A percentile compares a stretch with the other conserved stretches of the same genome.
Conservation (phyloP, 352 stramenopile genomes). For the Globisporangium abappressorium region DNA sequence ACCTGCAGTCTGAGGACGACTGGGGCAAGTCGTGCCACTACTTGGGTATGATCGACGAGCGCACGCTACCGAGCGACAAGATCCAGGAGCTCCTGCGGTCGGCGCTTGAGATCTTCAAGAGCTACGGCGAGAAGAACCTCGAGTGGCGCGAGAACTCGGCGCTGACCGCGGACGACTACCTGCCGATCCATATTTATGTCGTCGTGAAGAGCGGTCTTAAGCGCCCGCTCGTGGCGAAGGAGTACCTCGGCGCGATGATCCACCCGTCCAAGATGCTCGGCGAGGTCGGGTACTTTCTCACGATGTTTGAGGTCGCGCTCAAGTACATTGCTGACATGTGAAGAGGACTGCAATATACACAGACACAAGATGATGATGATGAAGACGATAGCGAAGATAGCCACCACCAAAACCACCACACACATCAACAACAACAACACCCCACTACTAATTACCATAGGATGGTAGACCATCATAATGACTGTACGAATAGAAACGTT, state of each 20-base stretch:
- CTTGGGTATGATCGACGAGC: constrained; percentile 82
- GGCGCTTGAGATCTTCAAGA: constrained; percentile 79
- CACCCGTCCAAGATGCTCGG: constrained; percentile 80
- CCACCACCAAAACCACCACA: background rate
- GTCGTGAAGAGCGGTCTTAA: constrained; percentile 77
- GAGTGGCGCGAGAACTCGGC: constrained; percentile 74
- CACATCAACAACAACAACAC: background rate
- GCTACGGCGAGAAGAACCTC: constrained; percentile 71
- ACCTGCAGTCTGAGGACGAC: constrained; percentile 71
- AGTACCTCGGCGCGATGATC: constrained; percentile 79
- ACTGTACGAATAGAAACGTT: constrained; percentile 14
- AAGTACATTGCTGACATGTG: constrained; percentile 86
- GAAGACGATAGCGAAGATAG: background rate
- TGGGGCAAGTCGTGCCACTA: constrained; percentile 81
- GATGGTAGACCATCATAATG: background rate
- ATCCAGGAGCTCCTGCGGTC: constrained; percentile 78
- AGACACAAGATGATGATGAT: constrained; percentile 2
- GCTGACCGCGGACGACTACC: constrained; percentile 78
- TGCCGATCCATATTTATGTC: constrained; percentile 87
- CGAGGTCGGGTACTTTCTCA: constrained; percentile 85
- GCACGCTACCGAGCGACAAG: constrained; percentile 64
- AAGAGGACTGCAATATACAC: background rate
- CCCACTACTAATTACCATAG: constrained; percentile 3
- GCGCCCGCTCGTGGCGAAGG: constrained; percentile 67
- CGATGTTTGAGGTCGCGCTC: constrained; percentile 85